Evolutionary conservation across 2,329 filamentous ascomycete species (phyloP).

Genomic region (Coleophoma crateriformis): DNA sequence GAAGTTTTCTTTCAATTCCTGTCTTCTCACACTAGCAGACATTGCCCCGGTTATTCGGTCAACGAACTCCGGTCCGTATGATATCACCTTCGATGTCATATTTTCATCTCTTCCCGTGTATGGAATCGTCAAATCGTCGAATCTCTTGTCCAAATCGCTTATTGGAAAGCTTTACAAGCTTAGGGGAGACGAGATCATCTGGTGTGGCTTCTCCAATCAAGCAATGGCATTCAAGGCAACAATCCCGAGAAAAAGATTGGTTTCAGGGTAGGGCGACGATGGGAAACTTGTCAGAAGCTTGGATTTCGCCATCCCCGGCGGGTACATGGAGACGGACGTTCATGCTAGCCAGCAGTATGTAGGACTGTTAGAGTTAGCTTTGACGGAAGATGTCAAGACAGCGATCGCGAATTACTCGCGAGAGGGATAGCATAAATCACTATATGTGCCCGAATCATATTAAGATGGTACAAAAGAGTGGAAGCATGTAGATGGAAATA

Average conservation of each 20-base stretch:
- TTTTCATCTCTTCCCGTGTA: constrained; percentile 33
- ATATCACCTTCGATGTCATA: constrained; percentile 46
- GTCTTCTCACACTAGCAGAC: constrained; percentile 19
- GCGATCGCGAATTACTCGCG: constrained; percentile 36
- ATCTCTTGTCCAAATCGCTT: constrained; percentile 28
- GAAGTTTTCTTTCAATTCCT: neutral
- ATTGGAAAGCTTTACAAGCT: constrained; percentile 26
- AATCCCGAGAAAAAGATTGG: constrained; percentile 17
- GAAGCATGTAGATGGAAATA: no score
- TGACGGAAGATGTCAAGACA: neutral
- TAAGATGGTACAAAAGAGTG: no score
- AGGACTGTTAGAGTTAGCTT: constrained; percentile 22
- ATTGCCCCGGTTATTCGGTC: constrained; percentile 37
- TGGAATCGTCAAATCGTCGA: constrained; percentile 27
- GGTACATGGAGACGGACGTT: constrained; percentile 31
- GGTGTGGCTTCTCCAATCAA: constrained; percentile 31
- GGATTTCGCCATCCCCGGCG: constrained; percentile 20
- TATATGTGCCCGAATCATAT: no score
- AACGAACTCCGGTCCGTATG: constrained; percentile 46
- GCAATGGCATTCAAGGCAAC: constrained; percentile 42
- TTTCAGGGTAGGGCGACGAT: neutral
- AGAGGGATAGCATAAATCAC: constrained; percentile 43
- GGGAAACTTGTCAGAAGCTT: neutral
- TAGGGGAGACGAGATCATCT: constrained; percentile 8
- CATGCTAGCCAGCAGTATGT: constrained; percentile 34